Base-by-base conservation (phyloP, 805 yeast genomes). In the Schizosaccharomyces octosporus region DNA sequence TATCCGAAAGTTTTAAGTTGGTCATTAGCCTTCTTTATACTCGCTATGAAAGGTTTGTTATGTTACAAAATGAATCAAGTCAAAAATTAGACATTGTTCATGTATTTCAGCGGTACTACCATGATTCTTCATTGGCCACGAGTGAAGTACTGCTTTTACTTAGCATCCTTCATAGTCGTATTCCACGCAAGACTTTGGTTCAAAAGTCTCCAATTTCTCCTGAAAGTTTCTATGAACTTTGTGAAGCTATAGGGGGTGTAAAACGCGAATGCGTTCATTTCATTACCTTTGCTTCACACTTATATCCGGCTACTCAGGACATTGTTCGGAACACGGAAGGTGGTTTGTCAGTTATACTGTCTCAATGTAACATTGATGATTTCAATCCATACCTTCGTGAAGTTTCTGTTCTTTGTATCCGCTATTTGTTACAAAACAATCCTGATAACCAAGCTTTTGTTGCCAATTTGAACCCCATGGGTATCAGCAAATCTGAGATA, bases 341-440 rank as follows among this genome's bases (percentile, higher is more conserved):
- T 13, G 95, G 36, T 29, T 69, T 90, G 15, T 86, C 81, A 61
- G 71, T 86, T 21, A 76, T 89, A 0, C 73, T 90, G 29, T 84
- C 89, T 6, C 84, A 83, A 64, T 89, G 97, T 72, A 79, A 84
- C 48, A 81, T 93, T 61, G 97, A 90, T 69, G 83, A 82, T 57
- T 81, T 85, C 68, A 94, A 93, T 69, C 97, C 97, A 0, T 90
- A 60, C 61, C 66, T 73, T 62, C 68, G 87, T 65, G 98, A 90
- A 68, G 74, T 90, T 63, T 78, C 95, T 1, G 85, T 93, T 42
- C 72, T 90, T 5, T 87, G 96, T 67, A 69, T 93, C 36, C 79
- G 83, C 66, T 82, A 81, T 63, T 71, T 88, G 41, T 71, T 90
- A 17, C 78, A 79, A 29, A 75, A 78, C 9, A 93, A 93, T 66